Base-by-base conservation (phyloP, 768 basidiomycete genomes). In the Lentinula boryana region DNA sequence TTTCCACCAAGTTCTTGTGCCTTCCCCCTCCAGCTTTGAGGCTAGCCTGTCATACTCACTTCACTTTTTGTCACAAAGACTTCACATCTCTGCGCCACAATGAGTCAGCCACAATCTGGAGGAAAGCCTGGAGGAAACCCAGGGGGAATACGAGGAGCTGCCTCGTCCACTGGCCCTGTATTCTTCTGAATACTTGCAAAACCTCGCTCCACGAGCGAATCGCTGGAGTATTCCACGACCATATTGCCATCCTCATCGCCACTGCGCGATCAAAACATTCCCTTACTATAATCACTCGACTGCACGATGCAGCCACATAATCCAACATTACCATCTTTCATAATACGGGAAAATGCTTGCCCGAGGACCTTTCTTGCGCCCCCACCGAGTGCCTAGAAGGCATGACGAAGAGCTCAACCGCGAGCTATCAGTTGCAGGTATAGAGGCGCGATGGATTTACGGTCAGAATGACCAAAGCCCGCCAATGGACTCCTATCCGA, bases 141-240 rank as follows among this genome's bases (percentile, higher is more conserved):
- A 56, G 75, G 75, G 23, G 75, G 77, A 12, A 78, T 86, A 59
- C 78, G 78, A 60, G 78, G 78, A 15, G 76, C 76, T 49, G 84
- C 84, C 48, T 75, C 79, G 43, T 70, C 76, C 16, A 78, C 75
- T 32, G 84, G 80, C 48, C 76, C 85, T 52, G 79, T 84, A 38
- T 85, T 87, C 75, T 87, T 87, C 75, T 87, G 70, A 76, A 73
- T 65, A 18, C 46, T 13, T 27, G 13, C 36, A 8, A 18, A 15
- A 3, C 46, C 21, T 23, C 21, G 46, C 21, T 31, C 5, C 27
- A 51, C 33, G 27, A 51, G 31, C 27, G 15, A 4, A 31, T 27
- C 18, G n/a, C 7, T 23, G n/a, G 18, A 8, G 21, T 23, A 10
- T 7, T 23, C 46, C 16, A 43, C 13, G 27, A 3, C 27, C 3